These are phyloP conservation scores for Vararia minispora DNA, from an alignment of 768 basidiomycete species.

Conservation along the genomic window DNA sequence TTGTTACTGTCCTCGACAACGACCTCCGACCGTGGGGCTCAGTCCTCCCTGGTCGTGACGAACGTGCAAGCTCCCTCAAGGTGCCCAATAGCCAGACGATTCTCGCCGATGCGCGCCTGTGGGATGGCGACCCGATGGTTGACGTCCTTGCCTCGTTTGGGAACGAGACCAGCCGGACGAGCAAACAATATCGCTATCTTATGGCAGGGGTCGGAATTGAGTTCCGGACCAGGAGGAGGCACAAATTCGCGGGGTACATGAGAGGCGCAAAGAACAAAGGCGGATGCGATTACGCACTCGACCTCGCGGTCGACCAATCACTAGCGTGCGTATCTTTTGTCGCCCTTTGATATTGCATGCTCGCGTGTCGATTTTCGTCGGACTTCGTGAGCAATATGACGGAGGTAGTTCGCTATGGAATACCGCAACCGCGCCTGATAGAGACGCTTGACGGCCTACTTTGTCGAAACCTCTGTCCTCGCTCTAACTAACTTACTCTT, in stretches of 20 bases:
- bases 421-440: too few relatives aligned
- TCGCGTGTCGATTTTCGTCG: too few relatives aligned
- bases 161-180: constrained; percentile 8
- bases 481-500: background rate
- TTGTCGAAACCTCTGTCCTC: too few relatives aligned
- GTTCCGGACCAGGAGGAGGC: constrained; percentile 42
- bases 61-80: constrained; percentile 34
- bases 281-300: constrained; percentile 21
- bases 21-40: constrained; percentile 47
- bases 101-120: constrained; percentile 30
- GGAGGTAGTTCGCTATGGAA: too few relatives aligned
- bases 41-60: constrained; percentile 34
- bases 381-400: too few relatives aligned
- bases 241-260: constrained; percentile 48
- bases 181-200: constrained; percentile 19
- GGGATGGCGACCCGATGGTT: constrained; percentile 45
- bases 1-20: constrained; percentile 42
- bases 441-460: too few relatives aligned
- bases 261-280: constrained; percentile 22
- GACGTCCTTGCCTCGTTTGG: constrained; percentile 18
- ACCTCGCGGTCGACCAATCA: constrained; percentile 41
- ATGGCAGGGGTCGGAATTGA: constrained; percentile 53
- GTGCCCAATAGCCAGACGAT: constrained; percentile 23
- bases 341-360: too few relatives aligned
- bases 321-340: constrained; percentile 34